Base-by-base conservation (phyloP, 2,329 filamentous ascomycete genomes). In the Colletotrichum sp. region DNA sequence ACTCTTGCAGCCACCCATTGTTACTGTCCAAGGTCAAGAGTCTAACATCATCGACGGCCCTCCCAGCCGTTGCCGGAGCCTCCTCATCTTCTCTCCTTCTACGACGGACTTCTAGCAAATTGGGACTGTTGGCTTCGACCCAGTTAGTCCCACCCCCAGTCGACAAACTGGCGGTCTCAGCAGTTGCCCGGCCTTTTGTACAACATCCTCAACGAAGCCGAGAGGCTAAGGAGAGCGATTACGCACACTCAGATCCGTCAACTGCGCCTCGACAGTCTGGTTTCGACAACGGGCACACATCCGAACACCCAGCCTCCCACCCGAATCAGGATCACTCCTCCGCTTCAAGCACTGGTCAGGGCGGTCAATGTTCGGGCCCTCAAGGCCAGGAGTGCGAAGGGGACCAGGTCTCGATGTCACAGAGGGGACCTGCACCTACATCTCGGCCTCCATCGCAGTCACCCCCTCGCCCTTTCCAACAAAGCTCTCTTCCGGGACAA, bases 321-420 rank as follows among this genome's bases (percentile, higher is more conserved):
- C 58, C 58, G 34, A 58, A 65, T 30, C 48, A 34, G 24, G 71
- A 76, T 36, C 28, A 38, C 12, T 34, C 36, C 34, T 60, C 71
- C 28, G 28, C 71, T 60, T 69, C 74, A 10, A 70, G 57, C 68
- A 69, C 34, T 76, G 70, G 64, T 60, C 71, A 70, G 78, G 64
- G 82, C 80, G 83, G 87, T 91, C 91, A 88, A 93, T 93, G 91
- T 90, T 85, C 87, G 84, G 87, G 86, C 86, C 86, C 85, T 85
- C 84, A 84, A 84, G 87, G 86, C 85, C 85, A 86, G 82, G 85
- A 85, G 85, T 84, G 85, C 84, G 86, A 84, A 88, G 89, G 90
- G 87, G 90, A 90, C 85, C 88, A 88, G 89, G 86, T 86, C 87
- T 89, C 90, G 87, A 93, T 93, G 92, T 92, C 91, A 87, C 90